Conservation (phyloP, 129 eudicot genomes). For the Artemisia argyi region DNA sequence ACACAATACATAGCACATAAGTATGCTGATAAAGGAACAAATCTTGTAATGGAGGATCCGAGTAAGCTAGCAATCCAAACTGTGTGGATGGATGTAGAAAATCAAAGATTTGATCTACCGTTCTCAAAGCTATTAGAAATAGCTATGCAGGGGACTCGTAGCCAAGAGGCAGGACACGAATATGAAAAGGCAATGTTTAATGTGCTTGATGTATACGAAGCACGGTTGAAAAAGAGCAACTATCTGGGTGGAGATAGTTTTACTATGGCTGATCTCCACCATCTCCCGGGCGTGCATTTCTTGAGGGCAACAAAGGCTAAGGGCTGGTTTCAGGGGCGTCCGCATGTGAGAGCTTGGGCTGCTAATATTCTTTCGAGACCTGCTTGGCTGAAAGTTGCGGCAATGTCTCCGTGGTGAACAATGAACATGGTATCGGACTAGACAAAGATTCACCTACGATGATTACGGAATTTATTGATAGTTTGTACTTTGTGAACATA, state of each 20-base stretch:
- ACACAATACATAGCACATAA: slow-evolving; percentile 44
- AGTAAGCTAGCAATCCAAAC: slow-evolving; percentile 35
- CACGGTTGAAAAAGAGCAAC: slow-evolving; percentile 36
- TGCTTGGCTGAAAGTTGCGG: slow-evolving; percentile 50
- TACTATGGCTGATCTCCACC: slow-evolving; percentile 55
- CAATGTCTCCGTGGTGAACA: slow-evolving; percentile 17
- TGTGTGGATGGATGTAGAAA: slow-evolving; percentile 38
- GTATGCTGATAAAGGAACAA: slow-evolving; percentile 48
- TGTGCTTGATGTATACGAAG: slow-evolving; percentile 55
- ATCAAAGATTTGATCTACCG: slow-evolving; percentile 31
- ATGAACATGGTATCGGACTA: not conserved
- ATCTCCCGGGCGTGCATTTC: slow-evolving; percentile 35
- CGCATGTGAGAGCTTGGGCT: slow-evolving; percentile 61
- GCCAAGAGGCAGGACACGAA: slow-evolving; percentile 6
- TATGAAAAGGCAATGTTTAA: slow-evolving; percentile 30
- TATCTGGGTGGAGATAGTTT: slow-evolving; percentile 52
- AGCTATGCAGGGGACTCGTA: slow-evolving; percentile 8
- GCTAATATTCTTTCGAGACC: slow-evolving; percentile 53
- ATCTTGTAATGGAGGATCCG: slow-evolving; percentile 34
- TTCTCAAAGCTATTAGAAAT: slow-evolving; percentile 28
- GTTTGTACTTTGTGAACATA: not conserved
- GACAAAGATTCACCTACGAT: too few species aligned
- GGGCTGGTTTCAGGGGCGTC: slow-evolving; percentile 42
- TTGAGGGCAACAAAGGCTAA: slow-evolving; percentile 43
- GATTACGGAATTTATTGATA: too few species aligned